Evolutionary conservation across 352 stramenopile genomes (phyloP).

Genomic region (Globisporangium radiosum): DNA sequence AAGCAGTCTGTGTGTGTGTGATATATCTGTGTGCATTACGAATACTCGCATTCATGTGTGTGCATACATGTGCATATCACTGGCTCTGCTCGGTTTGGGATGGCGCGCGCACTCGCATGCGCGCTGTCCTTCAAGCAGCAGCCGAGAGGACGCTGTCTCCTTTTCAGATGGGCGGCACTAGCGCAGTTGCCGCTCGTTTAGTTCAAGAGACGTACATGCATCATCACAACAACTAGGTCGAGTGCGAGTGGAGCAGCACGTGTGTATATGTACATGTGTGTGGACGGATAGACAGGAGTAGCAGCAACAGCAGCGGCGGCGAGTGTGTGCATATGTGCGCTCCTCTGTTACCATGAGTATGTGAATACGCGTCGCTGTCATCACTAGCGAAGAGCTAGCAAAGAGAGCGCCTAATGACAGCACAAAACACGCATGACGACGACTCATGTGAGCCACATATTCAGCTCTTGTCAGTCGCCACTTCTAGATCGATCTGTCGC

Average conservation of each 20-base stretch:
- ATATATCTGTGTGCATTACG: neutral
- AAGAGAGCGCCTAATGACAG: no score
- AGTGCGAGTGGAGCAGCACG: no score
- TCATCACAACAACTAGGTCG: neutral
- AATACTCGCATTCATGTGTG: neutral
- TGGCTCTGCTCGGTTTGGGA: constrained; percentile 41
- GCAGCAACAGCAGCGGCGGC: no score
- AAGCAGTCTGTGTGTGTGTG: no score
- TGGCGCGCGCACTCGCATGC: constrained; percentile 10
- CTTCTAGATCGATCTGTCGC: no score
- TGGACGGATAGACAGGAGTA: neutral
- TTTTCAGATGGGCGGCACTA: constrained; percentile 17
- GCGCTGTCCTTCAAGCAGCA: constrained; percentile 32
- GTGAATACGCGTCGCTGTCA: no score
- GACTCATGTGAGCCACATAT: no score
- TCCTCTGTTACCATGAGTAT: no score
- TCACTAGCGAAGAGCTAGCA: no score
- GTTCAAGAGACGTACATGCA: constrained; percentile 14
- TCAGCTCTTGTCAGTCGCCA: neutral
- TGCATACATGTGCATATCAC: neutral
- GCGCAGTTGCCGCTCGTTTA: constrained; percentile 15
- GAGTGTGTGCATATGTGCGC: no score
- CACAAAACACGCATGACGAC: no score
- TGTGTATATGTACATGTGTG: neutral
- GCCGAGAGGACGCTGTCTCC: constrained; percentile 21